A percentile compares a stretch with the other conserved stretches of the same genome.
These are phyloP conservation scores for Podospora conica DNA, from an alignment of 495 filamentous ascomycete genomes.

Conservation along the genomic window DNA sequence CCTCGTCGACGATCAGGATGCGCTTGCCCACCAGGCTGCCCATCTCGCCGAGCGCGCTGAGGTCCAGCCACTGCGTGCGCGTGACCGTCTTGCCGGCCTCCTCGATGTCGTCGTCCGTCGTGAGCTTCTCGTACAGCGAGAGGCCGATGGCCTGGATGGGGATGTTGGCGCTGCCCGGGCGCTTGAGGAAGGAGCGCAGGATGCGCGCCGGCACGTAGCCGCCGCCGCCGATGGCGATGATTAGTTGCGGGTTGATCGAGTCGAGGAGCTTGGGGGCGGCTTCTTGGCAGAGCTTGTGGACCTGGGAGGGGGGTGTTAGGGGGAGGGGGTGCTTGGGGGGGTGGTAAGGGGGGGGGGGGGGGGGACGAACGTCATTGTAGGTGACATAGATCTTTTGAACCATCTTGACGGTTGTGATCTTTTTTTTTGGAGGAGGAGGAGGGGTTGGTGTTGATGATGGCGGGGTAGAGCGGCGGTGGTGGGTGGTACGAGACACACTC, in stretches of 20 bases:
- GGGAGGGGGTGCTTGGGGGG: background rate
- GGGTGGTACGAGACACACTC: background rate
- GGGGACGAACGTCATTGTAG: conserved; percentile 74
- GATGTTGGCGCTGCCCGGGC: conserved; percentile 82
- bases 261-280: conserved; percentile 74
- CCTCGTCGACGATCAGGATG: conserved; percentile 97
- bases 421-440: background rate
- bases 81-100: conserved; percentile 86
- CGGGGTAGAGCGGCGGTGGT: conserved; percentile 7
- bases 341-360: background rate
- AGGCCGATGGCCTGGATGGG: conserved; percentile 99
- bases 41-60: conserved; percentile 79
- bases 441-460: background rate
- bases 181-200: conserved; percentile 95
- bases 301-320: conserved; percentile 41
- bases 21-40: conserved; percentile 92
- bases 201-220: conserved; percentile 97
- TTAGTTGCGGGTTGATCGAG: conserved; percentile 83
- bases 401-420: conserved; percentile 47
- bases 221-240: conserved; percentile 97
- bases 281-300: conserved; percentile 92
- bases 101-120: conserved; percentile 54
- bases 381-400: conserved; percentile 86
- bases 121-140: conserved; percentile 87
- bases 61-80: conserved; percentile 95